Percentiles rank a stretch among this genome's conserved stretches.
These are phyloP conservation scores for Penicillium macrosclerotiorum DNA, from an alignment of 495 filamentous ascomycete species.

Conservation along the genomic window DNA sequence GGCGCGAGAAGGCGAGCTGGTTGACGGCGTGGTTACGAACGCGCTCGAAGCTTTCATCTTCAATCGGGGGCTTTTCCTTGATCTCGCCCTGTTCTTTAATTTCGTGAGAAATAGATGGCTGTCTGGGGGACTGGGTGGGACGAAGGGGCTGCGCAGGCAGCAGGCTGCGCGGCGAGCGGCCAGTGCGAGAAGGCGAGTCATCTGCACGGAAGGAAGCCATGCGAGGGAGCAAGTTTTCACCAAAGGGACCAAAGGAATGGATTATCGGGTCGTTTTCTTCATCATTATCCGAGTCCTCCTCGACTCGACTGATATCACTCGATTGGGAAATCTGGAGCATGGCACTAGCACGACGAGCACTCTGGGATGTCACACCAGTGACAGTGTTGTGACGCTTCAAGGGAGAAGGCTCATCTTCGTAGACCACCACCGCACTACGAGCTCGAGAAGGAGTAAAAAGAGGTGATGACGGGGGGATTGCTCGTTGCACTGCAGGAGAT, in stretches of 20 bases:
- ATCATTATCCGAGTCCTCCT: constrained; percentile 72
- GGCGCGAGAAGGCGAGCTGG: constrained; percentile 91
- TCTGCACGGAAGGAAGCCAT: constrained; percentile 69
- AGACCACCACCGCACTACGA: constrained; percentile 56
- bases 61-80: constrained; percentile 33
- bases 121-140: constrained; percentile 38
- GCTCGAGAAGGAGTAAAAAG: constrained; percentile 40
- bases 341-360: constrained; percentile 26
- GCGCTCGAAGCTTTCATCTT: constrained; percentile 34
- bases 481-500: constrained; percentile 55
- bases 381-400: constrained; percentile 33
- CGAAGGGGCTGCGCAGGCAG: constrained; percentile 34
- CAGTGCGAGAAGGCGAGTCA: constrained; percentile 51
- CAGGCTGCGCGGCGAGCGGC: constrained; percentile 32
- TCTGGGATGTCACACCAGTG: constrained; percentile 20
- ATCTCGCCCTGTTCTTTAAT: constrained; percentile 23
- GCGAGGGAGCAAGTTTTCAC: constrained; percentile 74
- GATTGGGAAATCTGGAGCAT: constrained; percentile 43
- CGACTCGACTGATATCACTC: constrained; percentile 55
- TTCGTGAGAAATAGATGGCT: constrained; percentile 24
- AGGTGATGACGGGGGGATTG: constrained; percentile 43
- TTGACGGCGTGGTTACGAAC: constrained; percentile 81
- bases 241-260: constrained; percentile 85
- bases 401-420: constrained; percentile 55
- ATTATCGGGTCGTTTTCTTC: constrained; percentile 93